phyloP scores from a whole-genome alignment of 2,329 filamentous ascomycete species.

The Colletotrichum orbiculare region DNA sequence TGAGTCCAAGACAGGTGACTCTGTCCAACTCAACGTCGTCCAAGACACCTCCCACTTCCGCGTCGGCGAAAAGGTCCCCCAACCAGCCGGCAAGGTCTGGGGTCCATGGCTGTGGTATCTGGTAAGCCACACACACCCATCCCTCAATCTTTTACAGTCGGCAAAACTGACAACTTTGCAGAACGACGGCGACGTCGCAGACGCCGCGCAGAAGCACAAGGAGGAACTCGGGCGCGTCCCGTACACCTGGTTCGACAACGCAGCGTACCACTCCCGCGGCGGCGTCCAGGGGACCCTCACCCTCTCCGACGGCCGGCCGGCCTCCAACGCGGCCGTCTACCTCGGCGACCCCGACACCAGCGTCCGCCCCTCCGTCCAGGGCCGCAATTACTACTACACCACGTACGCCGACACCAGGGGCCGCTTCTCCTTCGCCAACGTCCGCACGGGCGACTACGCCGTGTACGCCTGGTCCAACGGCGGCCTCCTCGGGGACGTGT shows the following conservation, averaged over 20 bases:
- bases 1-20: slow-evolving; percentile 35
- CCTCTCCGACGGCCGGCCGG: slow-evolving; percentile 56
- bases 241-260: slow-evolving; percentile 56
- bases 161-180: slow-evolving; percentile 45
- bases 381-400: slow-evolving; percentile 54
- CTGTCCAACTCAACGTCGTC: slow-evolving; percentile 34
- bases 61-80: slow-evolving; percentile 25
- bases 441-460: slow-evolving; percentile 54
- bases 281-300: slow-evolving; percentile 51
- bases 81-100: slow-evolving; percentile 32
- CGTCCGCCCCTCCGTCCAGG: slow-evolving; percentile 36
- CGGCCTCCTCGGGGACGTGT: slow-evolving; percentile 51
- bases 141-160: no score
- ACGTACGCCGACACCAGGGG: slow-evolving; percentile 52
- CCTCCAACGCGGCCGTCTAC: slow-evolving; percentile 56
- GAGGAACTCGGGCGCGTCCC: slow-evolving; percentile 54
- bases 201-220: slow-evolving; percentile 48
- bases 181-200: slow-evolving; percentile 54
- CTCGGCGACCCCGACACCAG: slow-evolving; percentile 55
- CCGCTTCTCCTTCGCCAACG: slow-evolving; percentile 51
- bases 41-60: slow-evolving; percentile 36
- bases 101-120: slow-evolving; percentile 37
- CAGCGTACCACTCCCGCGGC: slow-evolving; percentile 55
- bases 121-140: slow-evolving; percentile 34
- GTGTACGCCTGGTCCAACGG: slow-evolving; percentile 59